These are phyloP conservation scores for Baorangia bicolor DNA, from an alignment of 768 basidiomycete genomes.

Conservation along the genomic window DNA sequence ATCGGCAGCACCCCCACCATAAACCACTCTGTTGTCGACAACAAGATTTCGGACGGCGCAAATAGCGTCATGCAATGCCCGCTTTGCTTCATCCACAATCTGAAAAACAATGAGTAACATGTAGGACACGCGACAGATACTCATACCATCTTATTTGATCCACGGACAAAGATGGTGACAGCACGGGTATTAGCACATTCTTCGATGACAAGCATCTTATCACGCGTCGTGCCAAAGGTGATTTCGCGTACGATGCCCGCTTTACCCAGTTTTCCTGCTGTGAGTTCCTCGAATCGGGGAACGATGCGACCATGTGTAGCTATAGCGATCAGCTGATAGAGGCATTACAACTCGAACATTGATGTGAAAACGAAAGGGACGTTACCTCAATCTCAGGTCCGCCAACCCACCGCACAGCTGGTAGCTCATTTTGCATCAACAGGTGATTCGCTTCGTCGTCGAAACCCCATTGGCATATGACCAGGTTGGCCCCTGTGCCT, in stretches of 20 bases:
- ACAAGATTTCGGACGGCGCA: conserved; percentile 96
- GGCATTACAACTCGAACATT: not conserved
- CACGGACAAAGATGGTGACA: conserved; percentile 95
- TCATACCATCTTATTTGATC: conserved; percentile 96
- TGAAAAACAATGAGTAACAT: conserved; percentile 31
- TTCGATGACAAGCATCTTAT: conserved; percentile 99
- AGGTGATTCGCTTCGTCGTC: conserved; percentile 99
- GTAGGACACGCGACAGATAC: not conserved
- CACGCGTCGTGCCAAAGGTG: conserved; percentile 94
- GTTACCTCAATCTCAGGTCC: conserved; percentile 97
- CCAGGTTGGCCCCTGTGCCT: conserved; percentile 94
- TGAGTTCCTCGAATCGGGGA: conserved; percentile 95
- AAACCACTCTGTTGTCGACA: conserved; percentile 94
- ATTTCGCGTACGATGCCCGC: conserved; percentile 94
- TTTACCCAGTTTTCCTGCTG: conserved; percentile 84
- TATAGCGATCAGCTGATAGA: conserved; percentile 85
- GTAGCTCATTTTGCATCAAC: conserved; percentile 96
- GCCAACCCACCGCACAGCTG: conserved; percentile 98
- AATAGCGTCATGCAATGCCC: conserved; percentile 95
- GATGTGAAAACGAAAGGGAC: not conserved
- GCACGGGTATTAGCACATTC: conserved; percentile 97
- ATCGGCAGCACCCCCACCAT: conserved; percentile 97
- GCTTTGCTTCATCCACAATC: conserved; percentile 99
- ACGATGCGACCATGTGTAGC: conserved; percentile 98
- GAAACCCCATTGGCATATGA: conserved; percentile 99